Evolutionary conservation across 176 grass and related monocot species (phyloP).

Genomic region (Guadua angustifolia): DNA sequence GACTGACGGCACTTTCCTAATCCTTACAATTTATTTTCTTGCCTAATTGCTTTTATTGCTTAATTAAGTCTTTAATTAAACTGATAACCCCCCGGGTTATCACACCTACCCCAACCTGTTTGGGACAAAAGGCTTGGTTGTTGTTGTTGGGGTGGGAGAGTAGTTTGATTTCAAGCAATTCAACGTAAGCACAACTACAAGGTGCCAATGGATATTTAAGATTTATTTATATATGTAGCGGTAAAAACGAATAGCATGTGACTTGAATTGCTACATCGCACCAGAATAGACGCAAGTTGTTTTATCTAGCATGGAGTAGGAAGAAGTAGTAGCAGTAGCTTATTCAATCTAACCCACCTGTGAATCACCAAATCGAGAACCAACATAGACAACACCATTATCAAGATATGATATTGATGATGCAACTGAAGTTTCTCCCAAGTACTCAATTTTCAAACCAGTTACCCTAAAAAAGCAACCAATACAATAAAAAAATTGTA

Average conservation of each 20-base stretch:
- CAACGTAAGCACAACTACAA: not conserved
- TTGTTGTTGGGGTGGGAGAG: not conserved
- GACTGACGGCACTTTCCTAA: too few species aligned
- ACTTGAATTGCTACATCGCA: not conserved
- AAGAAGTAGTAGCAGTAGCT: not conserved
- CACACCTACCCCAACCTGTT: too few species aligned
- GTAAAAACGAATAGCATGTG: constrained; percentile 11
- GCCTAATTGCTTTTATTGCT: too few species aligned
- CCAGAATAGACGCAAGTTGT: constrained; percentile 1
- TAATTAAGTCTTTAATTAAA: too few species aligned
- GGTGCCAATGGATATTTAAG: not conserved
- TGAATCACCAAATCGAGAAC: constrained; percentile 72
- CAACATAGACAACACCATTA: constrained; percentile 72
- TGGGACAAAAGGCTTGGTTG: too few species aligned
- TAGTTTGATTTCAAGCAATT: constrained; percentile 2
- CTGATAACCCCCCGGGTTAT: too few species aligned
- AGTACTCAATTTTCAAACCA: constrained; percentile 63
- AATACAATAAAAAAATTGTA: constrained; percentile 16
- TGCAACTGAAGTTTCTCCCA: constrained; percentile 68
- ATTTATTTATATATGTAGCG: not conserved
- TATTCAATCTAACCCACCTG: constrained; percentile 47
- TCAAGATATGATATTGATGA: constrained; percentile 74
- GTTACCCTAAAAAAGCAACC: constrained; percentile 55
- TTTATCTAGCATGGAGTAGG: constrained; percentile 2
- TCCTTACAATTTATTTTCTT: too few species aligned